Evolutionary conservation across 2,329 filamentous ascomycete genomes (phyloP), one percentile per base, ranked within the genome.

Genomic region (Ophiobolus disseminans): DNA sequence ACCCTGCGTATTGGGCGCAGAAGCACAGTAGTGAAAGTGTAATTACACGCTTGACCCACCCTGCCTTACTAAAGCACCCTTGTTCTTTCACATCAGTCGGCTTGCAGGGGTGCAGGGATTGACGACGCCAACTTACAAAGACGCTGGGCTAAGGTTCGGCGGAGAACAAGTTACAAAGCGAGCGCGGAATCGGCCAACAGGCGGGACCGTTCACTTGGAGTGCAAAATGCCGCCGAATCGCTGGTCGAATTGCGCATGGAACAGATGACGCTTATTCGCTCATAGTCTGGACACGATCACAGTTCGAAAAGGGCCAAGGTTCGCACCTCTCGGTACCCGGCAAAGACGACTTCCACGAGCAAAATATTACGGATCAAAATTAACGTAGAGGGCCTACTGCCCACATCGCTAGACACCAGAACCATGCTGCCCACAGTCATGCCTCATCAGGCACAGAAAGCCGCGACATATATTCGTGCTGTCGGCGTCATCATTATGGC

Each of bases 91-190:
- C 64, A 67, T 66, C 62, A 59, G 62, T 57, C 53, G 47, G 48
- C 48, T 43, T 57, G 48, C 63, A 66, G 56, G 69, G 69, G 50
- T 58, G 44, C 56, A 54, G 57, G 67, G 61, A 55, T 66, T 57
- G 53, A 53, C 58, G 42, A 62, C 61, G 60, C 63, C 67, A 69
- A 63, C 66, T 66, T 60, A 67, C 65, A 62, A 68, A 68, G 63
- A 63, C 59, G 50, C 62, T 66, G 65, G 63, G 63, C 67, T 63
- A 51, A 23, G 49, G 37, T 47, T 55, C 45, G 55, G 58, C 58
- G 52, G 44, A 50, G 42, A 44, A 47, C 51, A 41, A 60, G 55
- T 68, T 63, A 69, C 65, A 70, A 66, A 69, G 64, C 65, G 58
- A 62, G 60, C 59, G 56, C 60, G 57, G 60, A 64, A 57, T 65